Percentiles rank a stretch among this genome's conserved stretches.
These are phyloP conservation scores for Paspalum notatum DNA, from an alignment of 176 grass and related monocot genomes.

Conservation along the genomic window DNA sequence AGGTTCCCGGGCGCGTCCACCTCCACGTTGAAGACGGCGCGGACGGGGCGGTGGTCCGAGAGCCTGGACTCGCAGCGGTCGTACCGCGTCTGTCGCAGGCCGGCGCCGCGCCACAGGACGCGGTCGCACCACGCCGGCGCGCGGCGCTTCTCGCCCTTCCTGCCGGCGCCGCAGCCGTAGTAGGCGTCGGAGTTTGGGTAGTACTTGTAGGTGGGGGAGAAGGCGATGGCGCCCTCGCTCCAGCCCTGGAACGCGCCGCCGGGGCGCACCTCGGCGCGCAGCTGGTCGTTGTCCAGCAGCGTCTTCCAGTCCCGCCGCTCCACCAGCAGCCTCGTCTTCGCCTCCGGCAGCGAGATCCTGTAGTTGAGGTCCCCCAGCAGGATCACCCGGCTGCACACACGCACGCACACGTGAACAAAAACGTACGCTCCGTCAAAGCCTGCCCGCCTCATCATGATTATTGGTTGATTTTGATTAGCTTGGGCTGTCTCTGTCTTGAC, in stretches of 20 bases:
- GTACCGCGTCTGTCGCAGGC: conserved; percentile 57
- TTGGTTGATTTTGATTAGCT: not conserved
- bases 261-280: conserved; percentile 45
- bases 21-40: conserved; percentile 54
- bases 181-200: conserved; percentile 70
- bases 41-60: conserved; percentile 79
- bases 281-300: conserved; percentile 71
- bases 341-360: conserved; percentile 76
- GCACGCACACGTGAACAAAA: not conserved
- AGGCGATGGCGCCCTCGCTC: conserved; percentile 62
- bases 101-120: conserved; percentile 65
- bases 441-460: too few species aligned
- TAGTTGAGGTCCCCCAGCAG: conserved; percentile 84
- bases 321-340: conserved; percentile 58
- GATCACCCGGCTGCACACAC: conserved; percentile 62
- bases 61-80: conserved; percentile 66
- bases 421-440: conserved; percentile 6
- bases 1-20: conserved; percentile 51
- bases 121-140: conserved; percentile 87
- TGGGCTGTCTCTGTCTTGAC: conserved; percentile 15
- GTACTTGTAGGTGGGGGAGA: conserved; percentile 86
- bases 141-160: conserved; percentile 64
- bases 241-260: conserved; percentile 65
- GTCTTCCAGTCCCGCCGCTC: conserved; percentile 71
- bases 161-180: conserved; percentile 47